Percentiles rank a stretch among this genome's conserved stretches.
Evolutionary conservation across 2,329 filamentous ascomycete species (phyloP).

Genomic region (Aspergillaceae sp.): DNA sequence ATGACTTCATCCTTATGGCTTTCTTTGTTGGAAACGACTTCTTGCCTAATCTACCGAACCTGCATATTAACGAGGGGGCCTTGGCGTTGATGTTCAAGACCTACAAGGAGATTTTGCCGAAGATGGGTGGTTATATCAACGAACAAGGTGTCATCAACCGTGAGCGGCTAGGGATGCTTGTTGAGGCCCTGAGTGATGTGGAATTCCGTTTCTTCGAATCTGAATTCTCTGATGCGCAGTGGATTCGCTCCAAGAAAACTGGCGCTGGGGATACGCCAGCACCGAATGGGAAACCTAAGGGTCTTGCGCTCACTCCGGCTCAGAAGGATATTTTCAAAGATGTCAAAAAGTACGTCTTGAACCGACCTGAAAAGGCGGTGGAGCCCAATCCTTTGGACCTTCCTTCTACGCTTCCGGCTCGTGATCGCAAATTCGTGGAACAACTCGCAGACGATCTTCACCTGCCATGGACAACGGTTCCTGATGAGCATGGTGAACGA

Average conservation of each 20-base stretch:
- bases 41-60: slow-evolving; percentile 85
- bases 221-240: slow-evolving; percentile 79
- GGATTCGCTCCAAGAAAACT: slow-evolving; percentile 81
- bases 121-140: slow-evolving; percentile 90
- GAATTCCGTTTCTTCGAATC: slow-evolving; percentile 90
- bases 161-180: slow-evolving; percentile 62
- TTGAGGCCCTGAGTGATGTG: slow-evolving; percentile 78
- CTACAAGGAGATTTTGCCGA: slow-evolving; percentile 83
- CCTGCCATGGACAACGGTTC: slow-evolving; percentile 56
- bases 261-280: slow-evolving; percentile 59
- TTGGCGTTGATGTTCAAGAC: slow-evolving; percentile 94
- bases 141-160: slow-evolving; percentile 89
- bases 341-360: slow-evolving; percentile 73
- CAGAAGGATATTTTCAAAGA: slow-evolving; percentile 76
- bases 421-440: slow-evolving; percentile 87
- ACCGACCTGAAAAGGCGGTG: slow-evolving; percentile 48
- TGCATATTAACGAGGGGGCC: slow-evolving; percentile 98
- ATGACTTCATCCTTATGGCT: slow-evolving; percentile 98
- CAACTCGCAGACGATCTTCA: slow-evolving; percentile 66
- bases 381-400: slow-evolving; percentile 57
- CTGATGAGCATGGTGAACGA: slow-evolving; percentile 56
- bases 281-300: slow-evolving; percentile 46
- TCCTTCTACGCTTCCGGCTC: slow-evolving; percentile 62
- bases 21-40: slow-evolving; percentile 99
- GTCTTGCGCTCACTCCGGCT: slow-evolving; percentile 64